Evolutionary conservation across 2,329 filamentous ascomycete species (phyloP).

Genomic region (Aspergillus sp.): DNA sequence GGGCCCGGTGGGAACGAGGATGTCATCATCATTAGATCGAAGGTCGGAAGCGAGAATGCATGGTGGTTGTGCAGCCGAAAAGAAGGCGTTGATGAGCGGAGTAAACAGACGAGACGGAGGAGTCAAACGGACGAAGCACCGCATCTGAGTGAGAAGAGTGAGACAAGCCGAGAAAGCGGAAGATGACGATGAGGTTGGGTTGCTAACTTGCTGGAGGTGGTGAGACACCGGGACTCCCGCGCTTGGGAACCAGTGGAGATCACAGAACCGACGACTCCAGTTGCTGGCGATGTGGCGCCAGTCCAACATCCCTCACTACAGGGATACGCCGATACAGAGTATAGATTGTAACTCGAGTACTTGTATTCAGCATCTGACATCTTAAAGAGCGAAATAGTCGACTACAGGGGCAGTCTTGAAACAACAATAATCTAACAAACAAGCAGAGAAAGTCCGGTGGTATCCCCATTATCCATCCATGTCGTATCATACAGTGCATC

Average conservation of each 20-base stretch:
- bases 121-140: background rate
- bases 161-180: background rate
- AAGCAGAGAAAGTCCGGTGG: constrained; percentile 17
- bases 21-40: constrained; percentile 3
- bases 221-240: background rate
- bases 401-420: constrained; percentile 12
- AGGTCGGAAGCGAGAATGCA: background rate
- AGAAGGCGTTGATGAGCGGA: background rate
- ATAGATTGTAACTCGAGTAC: background rate
- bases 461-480: constrained; percentile 19
- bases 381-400: constrained; percentile 13
- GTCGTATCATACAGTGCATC: constrained; percentile 23
- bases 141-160: background rate
- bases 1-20: background rate
- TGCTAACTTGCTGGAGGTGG: background rate
- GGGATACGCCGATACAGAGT: background rate
- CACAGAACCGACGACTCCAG: background rate
- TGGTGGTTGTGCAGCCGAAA: background rate
- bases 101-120: background rate
- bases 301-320: background rate
- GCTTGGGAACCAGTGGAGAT: constrained; percentile 2
- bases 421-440: constrained; percentile 16
- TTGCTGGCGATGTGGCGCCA: background rate
- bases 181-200: background rate
- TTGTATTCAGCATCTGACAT: constrained; percentile 10